Percentiles rank a stretch among this genome's conserved stretches.
Conservation (phyloP, 2,329 filamentous ascomycete genomes). For the Catunica adiposa region DNA sequence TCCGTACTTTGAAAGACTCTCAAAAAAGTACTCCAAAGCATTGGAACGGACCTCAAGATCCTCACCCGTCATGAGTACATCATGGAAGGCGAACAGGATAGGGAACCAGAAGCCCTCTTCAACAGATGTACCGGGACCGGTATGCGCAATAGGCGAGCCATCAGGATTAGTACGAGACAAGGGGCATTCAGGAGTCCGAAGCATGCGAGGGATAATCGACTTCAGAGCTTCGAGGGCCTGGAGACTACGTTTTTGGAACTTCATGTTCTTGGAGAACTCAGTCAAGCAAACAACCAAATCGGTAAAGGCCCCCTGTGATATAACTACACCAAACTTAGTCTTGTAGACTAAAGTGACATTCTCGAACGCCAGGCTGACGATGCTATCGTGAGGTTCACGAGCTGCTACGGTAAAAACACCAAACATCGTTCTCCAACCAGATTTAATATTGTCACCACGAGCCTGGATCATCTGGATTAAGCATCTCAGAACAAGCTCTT, state of each 20-base stretch:
- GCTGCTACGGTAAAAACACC: slow-evolving; percentile 95
- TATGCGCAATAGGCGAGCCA: slow-evolving; percentile 23
- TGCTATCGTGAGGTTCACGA: slow-evolving; percentile 79
- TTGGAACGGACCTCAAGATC: slow-evolving; percentile 86
- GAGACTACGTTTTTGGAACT: slow-evolving; percentile 95
- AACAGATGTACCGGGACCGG: slow-evolving; percentile 61
- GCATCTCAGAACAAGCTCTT: slow-evolving; percentile 92
- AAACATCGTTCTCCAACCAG: slow-evolving; percentile 98
- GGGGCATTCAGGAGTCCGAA: slow-evolving; percentile 88
- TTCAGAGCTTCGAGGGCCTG: slow-evolving; percentile 92
- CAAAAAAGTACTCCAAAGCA: slow-evolving; percentile 92
- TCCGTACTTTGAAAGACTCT: slow-evolving; percentile 77
- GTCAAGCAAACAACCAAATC: slow-evolving; percentile 93
- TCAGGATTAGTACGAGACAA: slow-evolving; percentile 46
- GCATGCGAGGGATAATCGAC: slow-evolving; percentile 83
- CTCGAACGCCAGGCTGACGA: slow-evolving; percentile 88
- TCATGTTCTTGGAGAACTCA: slow-evolving; percentile 96
- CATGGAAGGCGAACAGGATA: slow-evolving; percentile 93
- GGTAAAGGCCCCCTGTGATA: slow-evolving; percentile 90
- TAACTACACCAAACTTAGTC: slow-evolving; percentile 85
- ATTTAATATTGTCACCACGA: slow-evolving; percentile 87
- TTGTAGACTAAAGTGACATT: slow-evolving; percentile 94
- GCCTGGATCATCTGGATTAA: slow-evolving; percentile 99
- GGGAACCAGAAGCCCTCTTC: slow-evolving; percentile 99
- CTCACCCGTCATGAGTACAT: slow-evolving; percentile 97